Base-by-base conservation (phyloP, 2,329 filamentous ascomycete species). In the Aureobasidium sp. region DNA sequence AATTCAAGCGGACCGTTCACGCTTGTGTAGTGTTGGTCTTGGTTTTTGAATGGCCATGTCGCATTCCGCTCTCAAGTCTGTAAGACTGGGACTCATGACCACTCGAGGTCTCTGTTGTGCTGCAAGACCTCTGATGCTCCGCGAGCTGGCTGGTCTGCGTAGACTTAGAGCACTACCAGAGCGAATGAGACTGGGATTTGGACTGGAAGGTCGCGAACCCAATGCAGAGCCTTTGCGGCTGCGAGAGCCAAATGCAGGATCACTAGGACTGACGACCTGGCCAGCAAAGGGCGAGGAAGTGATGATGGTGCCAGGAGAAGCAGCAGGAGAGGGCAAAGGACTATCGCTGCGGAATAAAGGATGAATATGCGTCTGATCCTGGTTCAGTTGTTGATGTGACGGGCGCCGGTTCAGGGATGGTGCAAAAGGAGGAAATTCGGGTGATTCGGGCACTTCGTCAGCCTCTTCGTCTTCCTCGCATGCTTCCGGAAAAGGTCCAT, bases 271-370 rank as follows among this genome's bases (percentile, higher is more conserved):
- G 17, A 91, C 83, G 20, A 87, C 75, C 66, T 86, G 83, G 4
- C 85, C 88, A 3, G 85, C 86, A 44, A 86, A 82, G 0, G 88
- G 88, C 2, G 88, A 86, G 0, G 88, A 89, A 12, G 85, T 78
- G 53, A 92, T 87, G 17, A 87, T 80, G 0, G 89, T 92, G 0
- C 87, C 87, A 0, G 87, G 85, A 0, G 87, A 88, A 1, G 82
- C 80, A 6, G 83, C 75, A 0, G 88, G 68, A 1, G 87, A 85
- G 8, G 87, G 87, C 1, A 79, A 81, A 0, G 87, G 87, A 44
- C 85, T 88, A 70, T 90, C 87, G 6, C 86, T 86, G 63, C 89
- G 82, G 77, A 92, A 91, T 3, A 92, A 80, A 9, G 89, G 89
- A 71, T 92, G 89, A 50, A 91, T 91, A 69, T 91, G 84, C 3